A percentile compares a stretch with the other conserved stretches of the same genome.
Conservation (phyloP, 768 basidiomycete genomes). For the Flagelloscypha sp. region DNA sequence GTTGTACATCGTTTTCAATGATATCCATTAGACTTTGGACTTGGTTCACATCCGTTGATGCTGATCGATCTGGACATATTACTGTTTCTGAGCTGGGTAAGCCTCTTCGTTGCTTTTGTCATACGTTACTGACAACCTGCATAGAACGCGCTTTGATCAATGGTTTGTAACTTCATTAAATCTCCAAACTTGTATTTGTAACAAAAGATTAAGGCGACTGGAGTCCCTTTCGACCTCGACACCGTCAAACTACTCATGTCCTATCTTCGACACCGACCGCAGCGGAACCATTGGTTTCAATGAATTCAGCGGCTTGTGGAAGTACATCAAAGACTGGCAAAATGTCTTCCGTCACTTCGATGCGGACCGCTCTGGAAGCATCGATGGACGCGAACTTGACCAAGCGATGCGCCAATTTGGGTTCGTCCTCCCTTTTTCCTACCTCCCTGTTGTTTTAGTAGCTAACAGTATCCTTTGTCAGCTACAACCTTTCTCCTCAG, state of each 20-base stretch:
- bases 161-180: too few relatives aligned
- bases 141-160: conserved; percentile 41
- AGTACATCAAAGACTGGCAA: conserved; percentile 86
- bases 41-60: conserved; percentile 67
- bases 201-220: conserved; percentile 68
- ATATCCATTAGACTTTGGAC: conserved; percentile 48
- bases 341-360: conserved; percentile 79
- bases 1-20: background rate
- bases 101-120: conserved; percentile 17
- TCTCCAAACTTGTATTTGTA: too few relatives aligned
- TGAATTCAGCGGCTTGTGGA: conserved; percentile 77
- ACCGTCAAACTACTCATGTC: conserved; percentile 81
- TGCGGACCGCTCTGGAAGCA: conserved; percentile 72
- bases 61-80: conserved; percentile 61
- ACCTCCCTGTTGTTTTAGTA: too few relatives aligned
- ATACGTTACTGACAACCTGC: background rate
- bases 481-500: conserved; percentile 61
- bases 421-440: conserved; percentile 22
- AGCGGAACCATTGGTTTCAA: conserved; percentile 75
- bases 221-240: conserved; percentile 77
- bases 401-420: conserved; percentile 72
- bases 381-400: conserved; percentile 60
- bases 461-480: conserved; percentile 10
- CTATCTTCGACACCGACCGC: conserved; percentile 67
- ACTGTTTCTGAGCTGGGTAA: conserved; percentile 57